Percentiles rank a stretch among this genome's conserved stretches.
Conservation (phyloP, 352 stramenopile genomes). For the Phytophthora citricola region DNA sequence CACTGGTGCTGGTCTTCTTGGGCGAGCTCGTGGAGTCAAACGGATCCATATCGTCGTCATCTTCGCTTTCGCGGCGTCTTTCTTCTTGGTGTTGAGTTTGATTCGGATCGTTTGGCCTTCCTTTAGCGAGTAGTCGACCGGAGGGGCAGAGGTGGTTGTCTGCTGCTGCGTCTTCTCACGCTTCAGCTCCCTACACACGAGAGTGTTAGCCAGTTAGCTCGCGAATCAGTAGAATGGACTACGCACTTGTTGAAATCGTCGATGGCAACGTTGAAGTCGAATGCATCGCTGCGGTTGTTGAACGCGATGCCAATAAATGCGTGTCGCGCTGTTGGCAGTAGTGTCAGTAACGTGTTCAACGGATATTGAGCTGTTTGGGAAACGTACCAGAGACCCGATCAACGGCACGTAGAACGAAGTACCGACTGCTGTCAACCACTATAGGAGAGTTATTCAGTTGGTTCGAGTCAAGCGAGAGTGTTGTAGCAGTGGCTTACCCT, state of each 20-base stretch:
- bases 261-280: slow-evolving; percentile 95
- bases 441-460: slow-evolving; percentile 9
- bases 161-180: slow-evolving; percentile 55
- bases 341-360: slow-evolving; percentile 1
- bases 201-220: background rate
- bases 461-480: background rate
- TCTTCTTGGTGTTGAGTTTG: slow-evolving; percentile 75
- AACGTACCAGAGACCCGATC: slow-evolving; percentile 77
- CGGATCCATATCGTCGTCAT: slow-evolving; percentile 37
- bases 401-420: slow-evolving; percentile 94
- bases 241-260: slow-evolving; percentile 87
- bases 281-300: slow-evolving; percentile 94
- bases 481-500: slow-evolving; percentile 39
- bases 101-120: slow-evolving; percentile 93
- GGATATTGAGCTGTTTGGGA: background rate
- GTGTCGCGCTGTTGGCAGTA: slow-evolving; percentile 62
- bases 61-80: slow-evolving; percentile 46
- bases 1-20: slow-evolving; percentile 29
- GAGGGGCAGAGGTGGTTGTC: slow-evolving; percentile 39
- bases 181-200: slow-evolving; percentile 51
- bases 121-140: slow-evolving; percentile 93
- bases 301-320: slow-evolving; percentile 95
- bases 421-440: slow-evolving; percentile 93
- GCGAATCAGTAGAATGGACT: slow-evolving; percentile 1
- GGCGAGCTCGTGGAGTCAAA: slow-evolving; percentile 25